Evolutionary conservation across 2,329 filamentous ascomycete genomes (phyloP).

Genomic region (Xylariaceae sp.): DNA sequence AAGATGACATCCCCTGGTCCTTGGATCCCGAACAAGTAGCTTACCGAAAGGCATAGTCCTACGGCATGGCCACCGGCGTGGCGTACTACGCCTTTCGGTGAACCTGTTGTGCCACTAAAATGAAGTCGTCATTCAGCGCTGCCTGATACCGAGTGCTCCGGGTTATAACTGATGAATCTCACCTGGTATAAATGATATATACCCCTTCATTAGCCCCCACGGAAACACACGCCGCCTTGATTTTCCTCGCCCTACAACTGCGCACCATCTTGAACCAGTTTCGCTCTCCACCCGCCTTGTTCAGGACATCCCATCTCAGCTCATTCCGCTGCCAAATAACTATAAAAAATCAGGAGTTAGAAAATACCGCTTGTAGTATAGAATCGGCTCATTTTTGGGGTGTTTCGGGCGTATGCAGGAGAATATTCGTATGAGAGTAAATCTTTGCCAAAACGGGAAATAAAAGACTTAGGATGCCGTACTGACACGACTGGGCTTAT

Average conservation of each 20-base stretch:
- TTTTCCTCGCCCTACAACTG: conserved; percentile 69
- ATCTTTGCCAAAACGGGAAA: no score
- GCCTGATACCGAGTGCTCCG: background rate
- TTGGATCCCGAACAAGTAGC: conserved; percentile 59
- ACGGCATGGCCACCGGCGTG: conserved; percentile 89
- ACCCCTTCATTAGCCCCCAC: conserved; percentile 78
- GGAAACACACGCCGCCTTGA: conserved; percentile 77
- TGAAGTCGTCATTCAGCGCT: background rate
- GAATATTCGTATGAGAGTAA: no score
- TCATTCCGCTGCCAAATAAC: conserved; percentile 88
- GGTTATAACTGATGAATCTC: background rate
- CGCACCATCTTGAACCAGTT: conserved; percentile 81
- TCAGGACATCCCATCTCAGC: conserved; percentile 74
- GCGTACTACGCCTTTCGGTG: conserved; percentile 74
- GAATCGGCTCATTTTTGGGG: no score
- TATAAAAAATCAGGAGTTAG: no score
- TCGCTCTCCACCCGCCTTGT: conserved; percentile 71
- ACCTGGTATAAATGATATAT: conserved; percentile 79
- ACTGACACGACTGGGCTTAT: conserved; percentile 75
- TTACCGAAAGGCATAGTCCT: conserved; percentile 80
- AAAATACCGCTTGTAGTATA: no score
- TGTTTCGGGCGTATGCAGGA: no score
- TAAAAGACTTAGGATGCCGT: no score
- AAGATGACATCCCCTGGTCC: conserved; percentile 77
- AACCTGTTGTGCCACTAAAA: conserved; percentile 72